These are phyloP conservation scores for Myochromella boudieri DNA, from an alignment of 768 basidiomycete genomes.

Conservation along the genomic window DNA sequence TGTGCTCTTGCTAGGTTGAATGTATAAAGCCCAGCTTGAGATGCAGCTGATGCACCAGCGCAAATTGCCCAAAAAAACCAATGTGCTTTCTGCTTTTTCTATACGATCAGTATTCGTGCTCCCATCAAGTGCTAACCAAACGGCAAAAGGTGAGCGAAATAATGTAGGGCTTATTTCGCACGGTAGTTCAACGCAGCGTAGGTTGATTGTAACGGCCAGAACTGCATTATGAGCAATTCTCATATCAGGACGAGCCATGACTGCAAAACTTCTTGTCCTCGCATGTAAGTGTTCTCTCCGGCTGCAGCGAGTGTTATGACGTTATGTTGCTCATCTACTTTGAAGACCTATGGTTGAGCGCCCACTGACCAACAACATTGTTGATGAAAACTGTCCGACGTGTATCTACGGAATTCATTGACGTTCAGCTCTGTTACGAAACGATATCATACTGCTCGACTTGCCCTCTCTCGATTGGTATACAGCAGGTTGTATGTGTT, in stretches of 20 bases:
- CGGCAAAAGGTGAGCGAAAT: constrained; percentile 31
- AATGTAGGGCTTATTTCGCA: neutral
- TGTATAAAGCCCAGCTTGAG: too few relatives aligned
- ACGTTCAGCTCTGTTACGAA: too few relatives aligned
- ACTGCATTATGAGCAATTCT: constrained; percentile 38
- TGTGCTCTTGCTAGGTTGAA: too few relatives aligned
- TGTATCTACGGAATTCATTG: constrained; percentile 16
- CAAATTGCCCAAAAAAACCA: too few relatives aligned
- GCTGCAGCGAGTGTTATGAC: neutral
- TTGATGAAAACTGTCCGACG: constrained; percentile 7
- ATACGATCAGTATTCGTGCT: constrained; percentile 31
- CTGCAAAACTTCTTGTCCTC: constrained; percentile 36
- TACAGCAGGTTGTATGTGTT: too few relatives aligned
- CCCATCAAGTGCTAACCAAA: constrained; percentile 26
- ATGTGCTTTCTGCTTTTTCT: constrained; percentile 34
- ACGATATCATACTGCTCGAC: too few relatives aligned
- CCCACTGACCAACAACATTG: constrained; percentile 8
- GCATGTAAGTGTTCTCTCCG: constrained; percentile 26
- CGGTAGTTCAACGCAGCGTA: constrained; percentile 16
- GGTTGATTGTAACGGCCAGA: constrained; percentile 47
- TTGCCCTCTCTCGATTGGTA: too few relatives aligned
- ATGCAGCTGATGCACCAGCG: too few relatives aligned
- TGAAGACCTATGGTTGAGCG: constrained; percentile 13
- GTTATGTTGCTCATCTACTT: constrained; percentile 3
- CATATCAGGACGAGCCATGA: constrained; percentile 34